phyloP scores from a whole-genome alignment of 345 rosid species.

The Ceriops zippeliana region DNA sequence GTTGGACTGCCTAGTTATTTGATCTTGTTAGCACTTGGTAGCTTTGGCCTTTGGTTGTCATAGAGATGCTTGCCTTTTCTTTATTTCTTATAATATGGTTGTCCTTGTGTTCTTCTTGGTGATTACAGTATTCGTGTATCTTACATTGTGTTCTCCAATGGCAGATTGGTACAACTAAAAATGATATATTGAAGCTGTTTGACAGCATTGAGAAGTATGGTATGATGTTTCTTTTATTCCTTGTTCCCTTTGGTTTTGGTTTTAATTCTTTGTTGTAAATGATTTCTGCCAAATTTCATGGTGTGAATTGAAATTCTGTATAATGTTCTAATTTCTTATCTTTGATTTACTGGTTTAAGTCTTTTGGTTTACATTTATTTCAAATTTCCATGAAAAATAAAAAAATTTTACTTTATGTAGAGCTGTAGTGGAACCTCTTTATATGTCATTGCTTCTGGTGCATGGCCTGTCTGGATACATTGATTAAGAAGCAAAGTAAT shows the following conservation, averaged over 20 bases:
- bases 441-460: too few species aligned
- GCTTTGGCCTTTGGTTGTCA: neutral
- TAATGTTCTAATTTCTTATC: neutral
- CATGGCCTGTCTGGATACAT: neutral
- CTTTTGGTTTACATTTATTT: neutral
- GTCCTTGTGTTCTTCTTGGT: neutral
- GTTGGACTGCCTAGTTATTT: neutral
- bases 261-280: neutral
- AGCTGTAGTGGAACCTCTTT: neutral
- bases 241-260: slow-evolving; percentile 1
- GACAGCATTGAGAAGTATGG: slow-evolving; percentile 84
- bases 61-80: neutral
- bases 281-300: too few species aligned
- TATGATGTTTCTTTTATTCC: slow-evolving; percentile 34
- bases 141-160: slow-evolving; percentile 17
- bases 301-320: too few species aligned
- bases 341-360: neutral
- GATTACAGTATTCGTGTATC: neutral
- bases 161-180: slow-evolving; percentile 66
- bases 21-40: neutral
- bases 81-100: too few species aligned
- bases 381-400: neutral
- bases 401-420: neutral
- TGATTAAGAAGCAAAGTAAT: neutral
- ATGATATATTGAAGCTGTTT: slow-evolving; percentile 70